Evolutionary conservation across 768 basidiomycete genomes (phyloP).

Genomic region (Auricularia sp.): DNA sequence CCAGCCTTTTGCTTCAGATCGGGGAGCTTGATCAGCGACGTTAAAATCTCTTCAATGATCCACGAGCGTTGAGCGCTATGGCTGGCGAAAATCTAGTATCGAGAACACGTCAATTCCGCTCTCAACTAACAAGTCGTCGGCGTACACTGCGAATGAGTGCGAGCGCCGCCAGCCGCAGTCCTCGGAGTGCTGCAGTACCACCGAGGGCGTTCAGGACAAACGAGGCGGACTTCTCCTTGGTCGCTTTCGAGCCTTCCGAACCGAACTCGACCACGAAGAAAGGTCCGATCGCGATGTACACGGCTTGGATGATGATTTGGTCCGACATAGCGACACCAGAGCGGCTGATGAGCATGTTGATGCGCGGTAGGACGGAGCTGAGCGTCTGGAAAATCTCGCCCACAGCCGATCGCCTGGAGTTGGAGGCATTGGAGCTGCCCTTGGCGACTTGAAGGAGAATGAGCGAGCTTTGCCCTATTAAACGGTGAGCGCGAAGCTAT

Average conservation of each 20-base stretch:
- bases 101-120: neutral
- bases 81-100: constrained; percentile 71
- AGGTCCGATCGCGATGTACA: constrained; percentile 89
- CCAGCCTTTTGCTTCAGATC: constrained; percentile 85
- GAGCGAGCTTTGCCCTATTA: constrained; percentile 7
- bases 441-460: constrained; percentile 41
- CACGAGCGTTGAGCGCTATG: constrained; percentile 85
- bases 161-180: constrained; percentile 69
- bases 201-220: constrained; percentile 53
- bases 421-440: constrained; percentile 20
- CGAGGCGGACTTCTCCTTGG: constrained; percentile 34
- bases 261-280: constrained; percentile 78
- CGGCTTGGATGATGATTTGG: constrained; percentile 79
- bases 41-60: constrained; percentile 96
- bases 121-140: neutral
- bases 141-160: constrained; percentile 77
- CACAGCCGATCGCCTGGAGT: constrained; percentile 17
- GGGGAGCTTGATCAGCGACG: constrained; percentile 80
- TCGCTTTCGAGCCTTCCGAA: constrained; percentile 42
- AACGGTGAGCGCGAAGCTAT: constrained; percentile 24
- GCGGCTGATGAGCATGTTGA: constrained; percentile 63
- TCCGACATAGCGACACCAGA: constrained; percentile 78
- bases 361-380: constrained; percentile 58
- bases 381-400: constrained; percentile 66
- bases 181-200: constrained; percentile 68